These are phyloP conservation scores for Cryptococcus jaspeensis DNA, from an alignment of 1,284 basidiomycete species.

Conservation along the genomic window DNA sequence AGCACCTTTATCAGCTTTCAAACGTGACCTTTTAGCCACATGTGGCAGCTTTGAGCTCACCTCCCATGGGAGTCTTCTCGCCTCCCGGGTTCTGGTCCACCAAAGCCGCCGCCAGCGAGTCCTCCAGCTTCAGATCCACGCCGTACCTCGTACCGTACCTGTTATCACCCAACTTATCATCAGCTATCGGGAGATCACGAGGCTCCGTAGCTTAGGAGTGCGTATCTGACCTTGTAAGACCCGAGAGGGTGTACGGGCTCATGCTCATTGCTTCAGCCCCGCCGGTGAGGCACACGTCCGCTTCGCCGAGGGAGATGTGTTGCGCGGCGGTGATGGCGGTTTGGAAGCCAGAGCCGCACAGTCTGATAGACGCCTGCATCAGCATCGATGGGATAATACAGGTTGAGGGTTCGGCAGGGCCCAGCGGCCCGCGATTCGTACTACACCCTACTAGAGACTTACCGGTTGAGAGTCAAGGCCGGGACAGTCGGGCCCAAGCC, in stretches of 20 bases:
- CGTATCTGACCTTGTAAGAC: constrained; percentile 48
- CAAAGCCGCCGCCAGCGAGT: constrained; percentile 57
- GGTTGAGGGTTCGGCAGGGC: too few species aligned
- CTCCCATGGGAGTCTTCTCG: constrained; percentile 54
- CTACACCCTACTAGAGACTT: constrained; percentile 6
- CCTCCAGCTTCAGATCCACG: constrained; percentile 58
- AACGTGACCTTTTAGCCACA: background rate
- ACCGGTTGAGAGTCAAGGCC: constrained; percentile 58
- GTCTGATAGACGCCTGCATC: constrained; percentile 30
- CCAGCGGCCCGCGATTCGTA: too few species aligned
- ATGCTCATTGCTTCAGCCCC: constrained; percentile 59
- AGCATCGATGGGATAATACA: background rate
- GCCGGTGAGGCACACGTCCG: constrained; percentile 57
- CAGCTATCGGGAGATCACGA: background rate
- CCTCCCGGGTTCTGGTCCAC: constrained; percentile 56
- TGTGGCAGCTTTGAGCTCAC: constrained; percentile 22
- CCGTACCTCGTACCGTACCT: constrained; percentile 54
- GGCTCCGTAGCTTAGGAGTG: background rate
- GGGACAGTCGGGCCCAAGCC: constrained; percentile 55
- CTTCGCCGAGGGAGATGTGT: constrained; percentile 56
- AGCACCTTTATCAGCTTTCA: background rate
- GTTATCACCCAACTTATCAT: background rate
- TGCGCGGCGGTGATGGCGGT: constrained; percentile 57
- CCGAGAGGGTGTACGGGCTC: constrained; percentile 55
- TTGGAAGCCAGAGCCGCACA: constrained; percentile 60